Evolutionary conservation across 495 filamentous ascomycete species (phyloP), one percentile per base, ranked within the genome.

Genomic region (Haplographium delicatum): DNA sequence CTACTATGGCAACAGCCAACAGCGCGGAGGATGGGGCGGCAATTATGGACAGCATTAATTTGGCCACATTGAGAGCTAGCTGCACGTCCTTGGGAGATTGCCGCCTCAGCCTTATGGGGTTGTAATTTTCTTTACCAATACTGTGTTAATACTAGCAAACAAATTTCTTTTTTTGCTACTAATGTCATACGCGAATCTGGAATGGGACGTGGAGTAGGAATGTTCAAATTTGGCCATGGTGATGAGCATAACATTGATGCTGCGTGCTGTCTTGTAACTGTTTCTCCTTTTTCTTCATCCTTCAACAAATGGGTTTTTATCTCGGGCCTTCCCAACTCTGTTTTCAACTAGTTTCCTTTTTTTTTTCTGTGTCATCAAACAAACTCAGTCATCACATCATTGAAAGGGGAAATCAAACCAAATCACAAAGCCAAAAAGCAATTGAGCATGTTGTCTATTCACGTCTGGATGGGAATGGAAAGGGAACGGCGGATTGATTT

Each of bases 11-110:
- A 72, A 67, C 50, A 70, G 59, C 56, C 65, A 68, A 28, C 69
- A 68, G 35, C 71, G 70, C 33, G 68, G 73, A 45, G 78, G 77
- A 44, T 89, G 84, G 82, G 84, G 81, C 56, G 81, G 78, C 63
- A 88, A 88, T 70, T 88, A 89, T 63, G 65, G 65, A 58, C 62
- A 63, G 37, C 53, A 56, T 39, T 55, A 51, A 56, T 46, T 51
- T 56, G 44, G 44, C 46, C 40, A 39, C 47, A 16, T 30, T 44
- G 39, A 45, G 53, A 57, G 47, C 39, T 51, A 55, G 42, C 43
- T 33, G 35, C 60, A 54, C 51, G 47, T 57, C 56, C 38, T 47
- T 61, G 55, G 57, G 54, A 44, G 47, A 50, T 57, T 54, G 30
- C 43, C 47, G 51, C 54, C 44, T 30, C 43, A 53, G n/a, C 16